Conservation (phyloP, 306 rosid genomes). For the Albizia julibrissin region DNA sequence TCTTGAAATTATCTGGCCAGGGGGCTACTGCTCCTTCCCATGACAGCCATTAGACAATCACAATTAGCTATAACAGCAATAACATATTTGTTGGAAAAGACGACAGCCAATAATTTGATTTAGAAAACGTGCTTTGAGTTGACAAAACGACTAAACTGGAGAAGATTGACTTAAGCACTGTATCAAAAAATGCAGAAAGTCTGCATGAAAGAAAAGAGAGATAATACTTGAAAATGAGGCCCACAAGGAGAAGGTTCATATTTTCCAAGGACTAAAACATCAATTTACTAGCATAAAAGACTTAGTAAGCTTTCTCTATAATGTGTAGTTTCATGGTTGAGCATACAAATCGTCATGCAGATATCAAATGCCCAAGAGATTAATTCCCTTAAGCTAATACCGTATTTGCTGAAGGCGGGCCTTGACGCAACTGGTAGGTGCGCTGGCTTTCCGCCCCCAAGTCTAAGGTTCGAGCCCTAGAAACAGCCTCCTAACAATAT, state of each 20-base stretch:
- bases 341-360: constrained; percentile 3
- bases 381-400: constrained; percentile 16
- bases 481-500: too few relatives aligned
- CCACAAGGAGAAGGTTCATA: neutral
- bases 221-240: neutral
- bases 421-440: too few relatives aligned
- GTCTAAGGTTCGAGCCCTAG: too few relatives aligned
- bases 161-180: neutral
- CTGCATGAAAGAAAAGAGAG: neutral
- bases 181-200: neutral
- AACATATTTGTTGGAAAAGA: neutral
- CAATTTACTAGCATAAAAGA: neutral
- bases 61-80: constrained; percentile 8
- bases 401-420: too few relatives aligned
- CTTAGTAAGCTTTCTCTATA: neutral
- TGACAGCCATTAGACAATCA: neutral
- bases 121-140: neutral
- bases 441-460: too few relatives aligned
- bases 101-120: neutral
- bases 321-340: constrained; percentile 2
- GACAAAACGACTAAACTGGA: neutral
- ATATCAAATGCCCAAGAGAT: neutral
- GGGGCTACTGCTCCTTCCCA: neutral
- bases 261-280: neutral
- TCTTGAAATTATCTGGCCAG: neutral